Evolutionary conservation across 1,139 yeast genomes (phyloP).

Genomic region (Hanseniaspora gamundiae): DNA sequence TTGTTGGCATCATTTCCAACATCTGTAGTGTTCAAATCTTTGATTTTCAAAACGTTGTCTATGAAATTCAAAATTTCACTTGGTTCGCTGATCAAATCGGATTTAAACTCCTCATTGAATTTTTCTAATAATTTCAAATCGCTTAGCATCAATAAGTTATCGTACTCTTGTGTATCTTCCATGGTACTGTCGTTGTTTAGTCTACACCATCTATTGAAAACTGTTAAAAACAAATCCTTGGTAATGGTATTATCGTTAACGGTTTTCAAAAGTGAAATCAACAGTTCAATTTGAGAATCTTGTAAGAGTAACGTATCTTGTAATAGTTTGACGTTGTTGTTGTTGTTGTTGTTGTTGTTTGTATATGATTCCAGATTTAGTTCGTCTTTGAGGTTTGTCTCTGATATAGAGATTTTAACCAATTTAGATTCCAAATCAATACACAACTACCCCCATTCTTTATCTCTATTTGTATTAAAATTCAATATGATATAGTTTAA

Average conservation of each 20-base stretch:
- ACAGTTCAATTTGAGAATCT: constrained; percentile 38
- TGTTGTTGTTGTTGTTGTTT: too few relatives aligned
- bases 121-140: constrained; percentile 56
- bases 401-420: constrained; percentile 35
- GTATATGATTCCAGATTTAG: constrained; percentile 1
- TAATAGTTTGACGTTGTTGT: constrained; percentile 11
- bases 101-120: constrained; percentile 48
- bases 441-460: constrained; percentile 34
- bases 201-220: constrained; percentile 51
- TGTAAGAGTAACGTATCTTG: constrained; percentile 33
- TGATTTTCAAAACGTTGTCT: constrained; percentile 31
- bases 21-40: constrained; percentile 14
- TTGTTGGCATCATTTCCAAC: constrained; percentile 16
- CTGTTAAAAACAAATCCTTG: constrained; percentile 36
- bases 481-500: constrained; percentile 34
- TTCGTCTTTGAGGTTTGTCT: constrained; percentile 16
- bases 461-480: constrained; percentile 29
- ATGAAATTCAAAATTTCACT: constrained; percentile 46
- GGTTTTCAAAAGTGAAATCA: constrained; percentile 33
- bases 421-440: constrained; percentile 37
- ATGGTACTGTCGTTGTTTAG: constrained; percentile 9
- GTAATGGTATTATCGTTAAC: constrained; percentile 40
- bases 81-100: constrained; percentile 50
- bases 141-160: constrained; percentile 45
- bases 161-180: constrained; percentile 20